phyloP scores from a whole-genome alignment of 1,284 basidiomycete species.

The Cystobasidium slooffiae region DNA sequence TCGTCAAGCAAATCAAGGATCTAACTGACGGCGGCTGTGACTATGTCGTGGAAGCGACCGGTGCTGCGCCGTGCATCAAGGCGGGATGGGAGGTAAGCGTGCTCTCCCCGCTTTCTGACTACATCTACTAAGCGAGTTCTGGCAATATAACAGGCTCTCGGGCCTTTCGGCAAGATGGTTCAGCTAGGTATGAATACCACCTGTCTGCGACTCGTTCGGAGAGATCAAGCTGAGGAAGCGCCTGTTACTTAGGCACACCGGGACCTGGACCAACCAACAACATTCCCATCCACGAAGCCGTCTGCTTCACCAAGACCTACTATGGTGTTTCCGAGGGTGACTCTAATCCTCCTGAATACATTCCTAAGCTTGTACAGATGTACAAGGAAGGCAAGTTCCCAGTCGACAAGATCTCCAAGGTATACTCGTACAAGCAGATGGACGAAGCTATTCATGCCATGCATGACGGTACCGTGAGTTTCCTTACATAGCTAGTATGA shows the following conservation, averaged over 20 bases:
- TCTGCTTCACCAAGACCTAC: conserved; percentile 31
- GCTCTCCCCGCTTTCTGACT: background rate
- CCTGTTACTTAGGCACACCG: conserved; percentile 33
- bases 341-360: conserved; percentile 36
- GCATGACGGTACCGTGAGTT: conserved; percentile 24
- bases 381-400: conserved; percentile 48
- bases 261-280: conserved; percentile 43
- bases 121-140: background rate
- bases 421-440: conserved; percentile 45
- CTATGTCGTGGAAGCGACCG: conserved; percentile 41
- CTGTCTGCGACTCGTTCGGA: background rate
- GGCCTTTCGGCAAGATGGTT: conserved; percentile 45
- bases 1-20: conserved; percentile 21
- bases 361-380: conserved; percentile 41
- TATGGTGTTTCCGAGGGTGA: conserved; percentile 37
- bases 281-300: conserved; percentile 25
- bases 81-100: conserved; percentile 24
- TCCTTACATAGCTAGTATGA: background rate
- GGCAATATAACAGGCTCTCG: conserved; percentile 1
- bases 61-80: conserved; percentile 40
- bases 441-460: conserved; percentile 50
- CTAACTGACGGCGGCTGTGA: conserved; percentile 40
- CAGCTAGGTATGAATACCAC: conserved; percentile 8
- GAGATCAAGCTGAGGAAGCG: background rate
- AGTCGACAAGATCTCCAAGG: conserved; percentile 48